A percentile compares a stretch with the other conserved stretches of the same genome.
phyloP scores from a whole-genome alignment of 1,139 yeast genomes.

The Yamadazyma triangularis region DNA sequence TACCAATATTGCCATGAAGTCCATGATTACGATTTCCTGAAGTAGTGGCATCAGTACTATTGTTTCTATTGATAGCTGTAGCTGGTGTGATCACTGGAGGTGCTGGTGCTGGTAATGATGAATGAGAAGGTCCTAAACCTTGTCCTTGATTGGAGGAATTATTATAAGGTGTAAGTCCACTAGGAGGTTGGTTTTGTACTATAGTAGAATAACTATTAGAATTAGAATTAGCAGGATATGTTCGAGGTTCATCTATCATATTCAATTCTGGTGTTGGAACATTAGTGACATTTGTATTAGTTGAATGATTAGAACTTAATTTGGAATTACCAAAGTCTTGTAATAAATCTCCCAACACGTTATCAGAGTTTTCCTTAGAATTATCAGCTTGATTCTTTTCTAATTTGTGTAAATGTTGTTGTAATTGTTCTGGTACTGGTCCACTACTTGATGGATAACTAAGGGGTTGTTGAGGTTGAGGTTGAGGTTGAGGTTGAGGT shows the following conservation, averaged over 20 bases:
- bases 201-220: conserved; percentile 15
- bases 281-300: conserved; percentile 10
- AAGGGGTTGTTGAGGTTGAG: neutral
- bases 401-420: conserved; percentile 10
- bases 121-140: neutral
- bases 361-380: conserved; percentile 7
- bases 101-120: conserved; percentile 8
- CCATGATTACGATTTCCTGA: no score
- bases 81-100: conserved; percentile 15
- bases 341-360: conserved; percentile 7
- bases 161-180: conserved; percentile 2
- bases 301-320: conserved; percentile 11
- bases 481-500: neutral
- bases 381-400: conserved; percentile 9
- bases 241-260: conserved; percentile 6
- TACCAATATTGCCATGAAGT: no score
- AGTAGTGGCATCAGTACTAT: conserved; percentile 2
- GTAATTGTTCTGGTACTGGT: conserved; percentile 8
- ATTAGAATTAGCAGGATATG: conserved; percentile 8
- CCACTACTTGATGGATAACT: neutral
- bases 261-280: conserved; percentile 11
- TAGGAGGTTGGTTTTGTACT: conserved; percentile 7
- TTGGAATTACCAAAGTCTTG: conserved; percentile 14
- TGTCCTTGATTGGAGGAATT: neutral
- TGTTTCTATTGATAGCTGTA: conserved; percentile 8